Conservation (phyloP, 805 yeast species). For the Teunomyces pallodes region DNA sequence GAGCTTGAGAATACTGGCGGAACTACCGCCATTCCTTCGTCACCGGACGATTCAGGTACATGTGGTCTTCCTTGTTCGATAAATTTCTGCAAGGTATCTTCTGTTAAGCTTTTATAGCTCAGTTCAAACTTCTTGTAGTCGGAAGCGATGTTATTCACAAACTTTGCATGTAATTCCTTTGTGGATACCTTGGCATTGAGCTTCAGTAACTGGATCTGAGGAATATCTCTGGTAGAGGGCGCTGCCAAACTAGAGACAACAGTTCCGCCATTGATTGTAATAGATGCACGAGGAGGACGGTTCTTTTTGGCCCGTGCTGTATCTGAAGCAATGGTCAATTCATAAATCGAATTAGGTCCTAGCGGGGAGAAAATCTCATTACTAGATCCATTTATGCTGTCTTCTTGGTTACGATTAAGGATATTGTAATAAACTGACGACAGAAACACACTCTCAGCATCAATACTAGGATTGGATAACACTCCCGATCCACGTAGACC, state of each 20-base stretch:
- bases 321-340: constrained; percentile 64
- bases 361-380: constrained; percentile 46
- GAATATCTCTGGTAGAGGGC: constrained; percentile 83
- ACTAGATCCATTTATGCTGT: not conserved
- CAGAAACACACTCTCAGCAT: constrained; percentile 29
- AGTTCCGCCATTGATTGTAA: constrained; percentile 42
- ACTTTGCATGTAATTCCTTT: constrained; percentile 17
- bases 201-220: constrained; percentile 61
- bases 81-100: constrained; percentile 33
- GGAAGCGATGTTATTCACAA: constrained; percentile 16
- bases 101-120: constrained; percentile 37
- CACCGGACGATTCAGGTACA: constrained; percentile 10
- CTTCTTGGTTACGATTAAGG: constrained; percentile 17
- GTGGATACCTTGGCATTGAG: constrained; percentile 23
- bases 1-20: constrained; percentile 69
- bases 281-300: constrained; percentile 31
- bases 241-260: constrained; percentile 46
- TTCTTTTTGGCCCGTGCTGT: constrained; percentile 34
- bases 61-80: constrained; percentile 12
- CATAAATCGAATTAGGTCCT: constrained; percentile 76
- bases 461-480: constrained; percentile 27
- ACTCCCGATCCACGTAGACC: constrained; percentile 10
- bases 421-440: constrained; percentile 24
- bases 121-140: constrained; percentile 38
- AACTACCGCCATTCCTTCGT: constrained; percentile 27